Evolutionary conservation across 2,329 filamentous ascomycete genomes (phyloP), one percentile per base, ranked within the genome.

Genomic region (Epichloe amarillans): DNA sequence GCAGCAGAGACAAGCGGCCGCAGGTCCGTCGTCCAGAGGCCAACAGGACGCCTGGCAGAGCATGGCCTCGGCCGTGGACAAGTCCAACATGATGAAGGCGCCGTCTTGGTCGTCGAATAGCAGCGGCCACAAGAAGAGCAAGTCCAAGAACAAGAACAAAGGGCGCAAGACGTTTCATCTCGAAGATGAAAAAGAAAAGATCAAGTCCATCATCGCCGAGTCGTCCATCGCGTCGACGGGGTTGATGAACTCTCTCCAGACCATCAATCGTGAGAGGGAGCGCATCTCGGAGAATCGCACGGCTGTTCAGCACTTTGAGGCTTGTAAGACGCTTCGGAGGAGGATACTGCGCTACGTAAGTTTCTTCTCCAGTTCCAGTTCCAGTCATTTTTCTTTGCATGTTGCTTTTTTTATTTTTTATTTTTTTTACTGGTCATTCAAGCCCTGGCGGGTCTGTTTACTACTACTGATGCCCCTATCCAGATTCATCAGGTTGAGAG

Each of bases 181-280:
- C 0, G 87, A 94, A 58, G 84, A 81, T 39, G 93, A 97, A 66
- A 91, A 91, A 65, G 86, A 86, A 0, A 76, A 85, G 53, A 89
- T 98, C 72, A 84, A 95, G 57, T 80, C 84, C 54, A 80, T 84
- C n/a, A 89, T 98, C 55, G 93, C 91, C 3, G 87, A 91, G 45
- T 82, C 90, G 0, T 90, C 88, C 1, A 86, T 97, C 39, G 87
- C 89, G 3, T 84, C 88, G n/a, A 96, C 87, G 0, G 95, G 95
- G 63, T 74, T 98, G 39, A 76, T 84, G 62, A 97, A 98, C 62
- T 80, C 84, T 1, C 73, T 98, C 38, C 89, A 93, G 64, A 82
- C 85, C 50, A 90, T 96, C 69, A 96, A 97, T 64, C 83, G 93
- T 53, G 93, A 97, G 64, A 78, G 73, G 46, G 83, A 95, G 66